Percentiles rank a stretch among this genome's conserved stretches.
These are phyloP conservation scores for Pseudoneurospora amorphoporcata DNA, from an alignment of 495 filamentous ascomycete genomes.

Conservation along the genomic window DNA sequence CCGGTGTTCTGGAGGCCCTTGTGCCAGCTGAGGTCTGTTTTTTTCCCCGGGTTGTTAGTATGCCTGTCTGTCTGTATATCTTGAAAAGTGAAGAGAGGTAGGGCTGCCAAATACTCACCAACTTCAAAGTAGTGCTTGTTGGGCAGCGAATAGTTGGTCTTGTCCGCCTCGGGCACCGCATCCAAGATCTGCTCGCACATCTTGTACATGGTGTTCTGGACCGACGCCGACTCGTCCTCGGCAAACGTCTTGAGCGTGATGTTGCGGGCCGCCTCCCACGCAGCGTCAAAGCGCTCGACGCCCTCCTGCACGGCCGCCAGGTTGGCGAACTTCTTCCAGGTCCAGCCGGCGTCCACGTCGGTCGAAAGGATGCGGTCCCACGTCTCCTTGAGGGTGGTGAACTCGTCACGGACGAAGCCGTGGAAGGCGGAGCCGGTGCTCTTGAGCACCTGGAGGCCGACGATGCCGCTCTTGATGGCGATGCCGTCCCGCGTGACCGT, in stretches of 20 bases:
- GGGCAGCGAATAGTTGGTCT: constrained; percentile 74
- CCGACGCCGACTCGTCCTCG: constrained; percentile 80
- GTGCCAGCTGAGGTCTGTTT: constrained; percentile 84
- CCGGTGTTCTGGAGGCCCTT: constrained; percentile 95
- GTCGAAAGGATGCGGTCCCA: constrained; percentile 94
- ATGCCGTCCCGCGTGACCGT: constrained; percentile 51
- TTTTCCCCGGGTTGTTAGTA: neutral
- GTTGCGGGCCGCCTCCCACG: constrained; percentile 61
- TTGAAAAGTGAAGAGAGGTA: neutral
- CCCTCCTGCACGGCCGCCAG: constrained; percentile 58
- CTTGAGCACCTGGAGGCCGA: constrained; percentile 80
- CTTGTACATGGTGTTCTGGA: constrained; percentile 98
- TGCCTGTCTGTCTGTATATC: neutral
- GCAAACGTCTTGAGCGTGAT: constrained; percentile 91
- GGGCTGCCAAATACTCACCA: constrained; percentile 45
- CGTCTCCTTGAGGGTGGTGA: constrained; percentile 78
- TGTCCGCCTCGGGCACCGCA: constrained; percentile 56
- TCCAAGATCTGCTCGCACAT: constrained; percentile 86
- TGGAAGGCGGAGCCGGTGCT: constrained; percentile 96
- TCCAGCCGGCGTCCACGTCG: constrained; percentile 77
- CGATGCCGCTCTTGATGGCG: constrained; percentile 58
- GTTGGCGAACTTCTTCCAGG: constrained; percentile 60
- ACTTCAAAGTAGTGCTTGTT: constrained; percentile 99
- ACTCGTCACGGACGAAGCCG: constrained; percentile 87
- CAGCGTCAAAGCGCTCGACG: constrained; percentile 60